Evolutionary conservation across 305 asterid species (phyloP), one percentile per base, ranked within the genome.

Genomic region (Fraxinus sp.): DNA sequence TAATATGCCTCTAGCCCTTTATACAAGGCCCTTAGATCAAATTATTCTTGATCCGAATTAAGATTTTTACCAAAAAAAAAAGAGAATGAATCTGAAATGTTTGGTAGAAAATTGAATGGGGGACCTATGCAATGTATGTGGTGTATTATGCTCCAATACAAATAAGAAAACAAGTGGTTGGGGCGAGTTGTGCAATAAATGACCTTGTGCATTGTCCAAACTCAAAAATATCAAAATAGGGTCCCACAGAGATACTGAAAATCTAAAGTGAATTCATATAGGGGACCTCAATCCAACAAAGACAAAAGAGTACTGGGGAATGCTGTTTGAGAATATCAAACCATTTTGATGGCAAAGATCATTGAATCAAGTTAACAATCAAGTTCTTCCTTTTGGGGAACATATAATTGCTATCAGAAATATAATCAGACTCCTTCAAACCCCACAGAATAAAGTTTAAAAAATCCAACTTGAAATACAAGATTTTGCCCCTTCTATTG

Each of bases 321-420:
- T 74, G 86, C 72, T 85, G 85, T 78, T 87, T 55, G 85, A 83
- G 85, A 83, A 85, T 74, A 86, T 83, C 86, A 86, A 81, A 77
- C 81, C 82, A 85, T 78, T 84, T 78, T 76, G 70, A 85, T 83
- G 88, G 79, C 76, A 78, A 84, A 14, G 81, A 83, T 84, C 77
- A 84, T 82, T 85, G 87, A 73, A 79, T 84, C 87, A 85, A 78
- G 66, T 66, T 80, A 86, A 18, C 81, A 59, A 57, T 76, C 83
- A 82, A 85, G 78, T 92, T 87, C 93, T 86, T 88, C 96, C 97
- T 85, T 85, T 83, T 70, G 89, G 94, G 96, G 90, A 92, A 90
- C 97, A 20, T 52, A 28, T 49, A 74, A 78, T 83, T 57, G 59
- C 82, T n/a, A 68, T 70, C 26, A 3, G 75, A 77, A 77, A 68